Evolutionary conservation across 495 filamentous ascomycete species (phyloP), one percentile per base, ranked within the genome.

Genomic region (Penicillium odoratum): DNA sequence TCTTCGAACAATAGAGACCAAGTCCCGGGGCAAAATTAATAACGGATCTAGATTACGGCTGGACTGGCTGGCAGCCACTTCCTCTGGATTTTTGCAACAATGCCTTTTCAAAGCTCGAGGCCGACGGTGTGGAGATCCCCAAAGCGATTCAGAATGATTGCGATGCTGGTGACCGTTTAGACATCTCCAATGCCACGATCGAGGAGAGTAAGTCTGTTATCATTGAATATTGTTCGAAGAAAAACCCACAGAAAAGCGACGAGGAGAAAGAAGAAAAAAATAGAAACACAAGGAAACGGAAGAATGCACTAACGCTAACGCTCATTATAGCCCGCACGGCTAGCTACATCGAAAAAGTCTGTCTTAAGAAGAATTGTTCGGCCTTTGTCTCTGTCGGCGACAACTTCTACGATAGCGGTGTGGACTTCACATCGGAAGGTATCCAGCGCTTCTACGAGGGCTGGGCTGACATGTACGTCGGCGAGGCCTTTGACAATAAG

Each of bases 391-490:
- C 62, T 9, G 59, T 65, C 25, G 62, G 62, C 21, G 62, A 65
- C 48, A 65, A 65, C 33, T 65, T 65, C 56, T 65, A 65, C 56
- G 59, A 62, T 34, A 65, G 62, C 51, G 62, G 59, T 9, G 53
- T 65, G 16, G 59, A 55, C 53, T 65, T 65, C 50, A 58, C 55
- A 5, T 55, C 62, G 9, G 54, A 55, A 6, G 62, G 62, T 11
- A 55, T 65, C 48, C 53, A 59, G 33, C 62, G 62, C 31, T 65
- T 65, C 55, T 52, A 65, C 28, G 55, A 65, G 34, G 51, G 54
- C 16, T 65, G 62, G 62, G 55, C 54, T 15, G 48, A 59, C 56
- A 62, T 65, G 62, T 65, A 65, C 49, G 50, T 52, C 10, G 52
- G 60, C 38, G 52, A 55, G 2, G 48, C 57, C 51, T 65, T 62